Base-by-base conservation (phyloP, 306 rosid species). In the Quercus variabilis region DNA sequence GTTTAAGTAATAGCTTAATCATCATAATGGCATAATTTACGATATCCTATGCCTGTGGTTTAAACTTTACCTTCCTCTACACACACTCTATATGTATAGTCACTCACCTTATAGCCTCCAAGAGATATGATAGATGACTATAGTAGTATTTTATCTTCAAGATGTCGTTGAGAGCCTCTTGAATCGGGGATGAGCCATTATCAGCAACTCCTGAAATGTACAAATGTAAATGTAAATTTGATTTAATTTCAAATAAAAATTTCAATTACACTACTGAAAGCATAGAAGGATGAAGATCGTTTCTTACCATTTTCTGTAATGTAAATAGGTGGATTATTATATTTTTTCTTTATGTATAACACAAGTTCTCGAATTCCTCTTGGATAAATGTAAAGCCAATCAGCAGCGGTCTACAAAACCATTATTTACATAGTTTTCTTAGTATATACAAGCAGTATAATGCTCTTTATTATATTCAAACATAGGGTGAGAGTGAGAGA, bases 221-320 rank as follows among this genome's bases (percentile, higher is more conserved):
- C 31, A 38, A 71, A 7, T 14, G 23, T 14, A 14, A 18, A 1
- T 46, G 20, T 12, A 6, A 6, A 18, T 4, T 38, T 17, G 30
- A 18, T 5, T 49, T n/a, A 67, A n/a, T 15, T 49, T 2, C 46
- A 38, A 38, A 55, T 55, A 14, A 3, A 18, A 70, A 11, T 4
- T 67, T 35, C 12, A 33, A 35, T 11, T 33, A 5, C 12, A 19
- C 28, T 13, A 49, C 54, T 49, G 54, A 49, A 49, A 49, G 54
- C 54, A 12, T 8, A 26, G n/a, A 14, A 49, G 28, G 28, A 18
- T 13, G 10, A 67, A 67, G 10, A 33, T 1, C 12, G 15, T 15
- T 18, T 23, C 15, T 55, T 85, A 89, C 97, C 97, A 69, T 89
- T 91, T 74, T 91, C 97, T 19, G 91, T 91, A 19, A 91, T 75